Evolutionary conservation across 306 rosid species (phyloP).

Genomic region (Dalbergia cochinchinensis): DNA sequence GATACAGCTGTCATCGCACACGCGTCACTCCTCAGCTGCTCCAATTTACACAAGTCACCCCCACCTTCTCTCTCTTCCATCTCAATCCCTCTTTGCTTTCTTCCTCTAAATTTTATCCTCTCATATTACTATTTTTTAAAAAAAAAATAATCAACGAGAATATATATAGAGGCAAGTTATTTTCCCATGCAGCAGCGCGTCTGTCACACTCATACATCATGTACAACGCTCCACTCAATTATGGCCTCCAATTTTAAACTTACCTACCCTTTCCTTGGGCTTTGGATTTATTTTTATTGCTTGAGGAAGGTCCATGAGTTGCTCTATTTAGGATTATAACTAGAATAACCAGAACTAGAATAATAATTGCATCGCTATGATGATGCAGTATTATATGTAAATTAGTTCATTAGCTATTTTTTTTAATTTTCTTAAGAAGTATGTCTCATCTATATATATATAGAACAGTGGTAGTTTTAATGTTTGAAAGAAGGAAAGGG

Average conservation of each 20-base stretch:
- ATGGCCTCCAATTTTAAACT: constrained; percentile 27
- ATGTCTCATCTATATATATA: too few relatives aligned
- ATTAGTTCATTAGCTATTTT: too few relatives aligned
- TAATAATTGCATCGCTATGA: not conserved
- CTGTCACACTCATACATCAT: constrained; percentile 7
- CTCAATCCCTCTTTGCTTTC: not conserved
- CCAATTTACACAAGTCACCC: constrained; percentile 54
- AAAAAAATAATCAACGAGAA: not conserved
- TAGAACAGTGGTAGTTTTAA: not conserved
- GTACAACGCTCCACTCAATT: constrained; percentile 38
- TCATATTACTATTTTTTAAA: not conserved
- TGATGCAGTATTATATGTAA: too few relatives aligned
- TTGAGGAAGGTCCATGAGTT: not conserved
- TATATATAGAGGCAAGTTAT: not conserved
- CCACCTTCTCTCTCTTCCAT: not conserved
- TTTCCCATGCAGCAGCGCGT: constrained; percentile 51
- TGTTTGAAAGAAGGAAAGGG: not conserved
- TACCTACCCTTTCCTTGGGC: not conserved
- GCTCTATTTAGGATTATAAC: not conserved
- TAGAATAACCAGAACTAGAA: not conserved
- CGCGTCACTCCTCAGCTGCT: constrained; percentile 73
- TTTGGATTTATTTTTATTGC: not conserved
- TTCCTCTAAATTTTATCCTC: constrained; percentile 18
- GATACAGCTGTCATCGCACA: constrained; percentile 90
- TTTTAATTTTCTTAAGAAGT: too few relatives aligned